phyloP scores from a whole-genome alignment of 495 filamentous ascomycete species.

The Penicillium macrosclerotiorum region DNA sequence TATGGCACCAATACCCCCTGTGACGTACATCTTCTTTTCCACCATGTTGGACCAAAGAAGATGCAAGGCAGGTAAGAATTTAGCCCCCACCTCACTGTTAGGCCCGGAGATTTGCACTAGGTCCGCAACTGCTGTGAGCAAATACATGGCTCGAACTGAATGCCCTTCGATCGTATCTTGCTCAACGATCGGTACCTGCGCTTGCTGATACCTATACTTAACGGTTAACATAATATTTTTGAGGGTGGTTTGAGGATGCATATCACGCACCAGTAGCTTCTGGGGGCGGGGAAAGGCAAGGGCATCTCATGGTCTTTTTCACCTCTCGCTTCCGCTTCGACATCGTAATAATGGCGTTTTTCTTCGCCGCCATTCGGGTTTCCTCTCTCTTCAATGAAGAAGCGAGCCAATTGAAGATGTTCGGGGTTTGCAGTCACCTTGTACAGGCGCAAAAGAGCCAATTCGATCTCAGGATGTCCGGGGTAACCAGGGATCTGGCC shows the following conservation, averaged over 20 bases:
- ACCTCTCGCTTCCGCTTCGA: slow-evolving; percentile 48
- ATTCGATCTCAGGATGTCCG: slow-evolving; percentile 60
- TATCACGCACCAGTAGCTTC: slow-evolving; percentile 43
- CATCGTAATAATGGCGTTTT: slow-evolving; percentile 50
- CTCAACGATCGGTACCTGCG: slow-evolving; percentile 52
- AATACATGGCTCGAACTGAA: slow-evolving; percentile 59
- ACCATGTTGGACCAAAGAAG: slow-evolving; percentile 58
- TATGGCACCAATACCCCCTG: slow-evolving; percentile 58
- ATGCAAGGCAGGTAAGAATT: slow-evolving; percentile 30
- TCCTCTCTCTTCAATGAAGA: slow-evolving; percentile 58
- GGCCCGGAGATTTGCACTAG: slow-evolving; percentile 25
- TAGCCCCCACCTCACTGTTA: slow-evolving; percentile 18
- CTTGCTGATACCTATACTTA: slow-evolving; percentile 36
- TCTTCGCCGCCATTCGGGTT: slow-evolving; percentile 46
- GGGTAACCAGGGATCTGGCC: slow-evolving; percentile 57
- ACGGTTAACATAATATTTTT: not conserved
- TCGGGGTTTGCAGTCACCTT: slow-evolving; percentile 42
- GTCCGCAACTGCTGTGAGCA: slow-evolving; percentile 41
- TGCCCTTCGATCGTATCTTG: slow-evolving; percentile 58
- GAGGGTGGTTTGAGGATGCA: too few relatives aligned
- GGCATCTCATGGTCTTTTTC: slow-evolving; percentile 47
- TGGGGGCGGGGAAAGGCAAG: slow-evolving; percentile 37
- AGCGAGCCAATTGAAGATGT: slow-evolving; percentile 50
- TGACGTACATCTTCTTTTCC: slow-evolving; percentile 58
- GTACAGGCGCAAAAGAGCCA: slow-evolving; percentile 55